phyloP scores from a whole-genome alignment of 1,284 basidiomycete genomes.

The Malassezia caprae region DNA sequence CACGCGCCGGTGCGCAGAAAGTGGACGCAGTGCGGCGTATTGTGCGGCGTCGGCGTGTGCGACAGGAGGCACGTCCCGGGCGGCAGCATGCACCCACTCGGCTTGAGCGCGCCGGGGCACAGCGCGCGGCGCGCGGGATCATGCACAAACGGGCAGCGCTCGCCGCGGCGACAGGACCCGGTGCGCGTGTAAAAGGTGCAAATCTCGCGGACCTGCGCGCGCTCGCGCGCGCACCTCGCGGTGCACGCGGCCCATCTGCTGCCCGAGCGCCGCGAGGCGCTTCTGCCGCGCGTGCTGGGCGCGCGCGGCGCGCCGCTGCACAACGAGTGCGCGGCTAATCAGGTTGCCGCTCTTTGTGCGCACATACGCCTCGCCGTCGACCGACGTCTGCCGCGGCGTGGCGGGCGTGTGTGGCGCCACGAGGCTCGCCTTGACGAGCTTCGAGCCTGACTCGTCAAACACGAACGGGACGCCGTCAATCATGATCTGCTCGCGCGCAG shows the following conservation, averaged over 20 bases:
- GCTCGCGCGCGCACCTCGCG: constrained; percentile 16
- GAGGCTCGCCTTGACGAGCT: constrained; percentile 49
- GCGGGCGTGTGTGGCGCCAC: background rate
- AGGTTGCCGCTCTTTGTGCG: constrained; percentile 51
- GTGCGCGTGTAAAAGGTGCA: constrained; percentile 16
- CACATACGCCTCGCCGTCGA: constrained; percentile 49
- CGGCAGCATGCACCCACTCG: constrained; percentile 30
- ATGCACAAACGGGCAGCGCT: constrained; percentile 40
- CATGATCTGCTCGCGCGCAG: constrained; percentile 47
- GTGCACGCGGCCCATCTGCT: constrained; percentile 26
- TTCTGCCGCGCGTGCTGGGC: constrained; percentile 24
- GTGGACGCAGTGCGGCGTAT: constrained; percentile 44
- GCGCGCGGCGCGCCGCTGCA: constrained; percentile 29
- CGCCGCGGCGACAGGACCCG: constrained; percentile 22
- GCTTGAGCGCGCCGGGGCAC: constrained; percentile 36
- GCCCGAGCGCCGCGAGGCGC: constrained; percentile 27
- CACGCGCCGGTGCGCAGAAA: constrained; percentile 28
- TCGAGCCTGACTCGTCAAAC: constrained; percentile 52
- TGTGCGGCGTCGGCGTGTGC: constrained; percentile 26
- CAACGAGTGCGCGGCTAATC: constrained; percentile 42
- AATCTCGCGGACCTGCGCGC: background rate
- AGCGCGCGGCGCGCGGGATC: constrained; percentile 35
- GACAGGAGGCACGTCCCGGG: constrained; percentile 37
- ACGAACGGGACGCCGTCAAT: constrained; percentile 53
- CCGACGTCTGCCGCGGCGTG: constrained; percentile 34